Evolutionary conservation across 192 early-diverging fungal genomes (phyloP).

Genomic region (Gonapodya prolifera): DNA sequence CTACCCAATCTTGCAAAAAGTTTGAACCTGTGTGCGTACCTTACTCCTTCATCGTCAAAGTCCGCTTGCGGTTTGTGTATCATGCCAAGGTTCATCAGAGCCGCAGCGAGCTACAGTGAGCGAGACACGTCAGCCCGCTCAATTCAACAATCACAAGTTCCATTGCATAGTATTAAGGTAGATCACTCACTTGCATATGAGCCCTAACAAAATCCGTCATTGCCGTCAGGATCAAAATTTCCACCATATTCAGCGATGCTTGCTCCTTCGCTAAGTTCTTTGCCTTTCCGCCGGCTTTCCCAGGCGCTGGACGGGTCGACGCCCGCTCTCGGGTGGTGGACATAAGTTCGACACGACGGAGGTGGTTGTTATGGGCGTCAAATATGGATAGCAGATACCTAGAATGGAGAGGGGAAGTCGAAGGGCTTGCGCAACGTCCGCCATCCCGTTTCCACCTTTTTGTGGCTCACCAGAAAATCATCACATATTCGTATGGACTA

Average conservation of each 20-base stretch:
- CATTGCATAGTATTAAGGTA: no score
- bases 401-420: background rate
- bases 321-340: background rate
- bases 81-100: background rate
- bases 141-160: no score
- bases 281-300: background rate
- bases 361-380: slow-evolving; percentile 17
- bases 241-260: background rate
- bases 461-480: slow-evolving; percentile 42
- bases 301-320: background rate
- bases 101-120: background rate
- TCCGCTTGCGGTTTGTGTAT: slow-evolving; percentile 6
- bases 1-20: slow-evolving; percentile 23
- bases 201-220: background rate
- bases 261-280: background rate
- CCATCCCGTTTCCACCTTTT: background rate
- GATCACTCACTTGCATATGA: background rate
- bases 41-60: slow-evolving; percentile 29
- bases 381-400: slow-evolving; percentile 24
- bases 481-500: slow-evolving; percentile 42
- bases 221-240: background rate
- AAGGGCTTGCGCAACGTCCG: background rate
- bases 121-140: no score
- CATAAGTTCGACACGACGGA: slow-evolving; percentile 12
- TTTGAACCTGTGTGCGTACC: slow-evolving; percentile 30